These are phyloP conservation scores for Quercus berberidifolia DNA, from an alignment of 306 rosid genomes.

Conservation along the genomic window DNA sequence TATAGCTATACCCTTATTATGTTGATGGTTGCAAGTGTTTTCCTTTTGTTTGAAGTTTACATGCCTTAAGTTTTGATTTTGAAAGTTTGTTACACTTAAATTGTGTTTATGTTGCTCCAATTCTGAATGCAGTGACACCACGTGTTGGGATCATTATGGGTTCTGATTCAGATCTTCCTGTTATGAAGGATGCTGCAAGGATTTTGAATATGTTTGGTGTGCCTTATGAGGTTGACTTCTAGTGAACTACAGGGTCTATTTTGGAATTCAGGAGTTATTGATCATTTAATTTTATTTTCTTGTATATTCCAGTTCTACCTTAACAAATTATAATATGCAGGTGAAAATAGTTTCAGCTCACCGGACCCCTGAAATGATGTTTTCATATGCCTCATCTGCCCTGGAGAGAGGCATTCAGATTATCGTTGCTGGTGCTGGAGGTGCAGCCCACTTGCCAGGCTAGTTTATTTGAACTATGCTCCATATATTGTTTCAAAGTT, in stretches of 20 bases:
- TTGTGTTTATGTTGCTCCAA: slow-evolving; percentile 11
- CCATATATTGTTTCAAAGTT: not conserved
- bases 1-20: not conserved
- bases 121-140: slow-evolving; percentile 47
- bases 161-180: slow-evolving; percentile 91
- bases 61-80: not conserved
- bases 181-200: slow-evolving; percentile 87
- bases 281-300: no score
- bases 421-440: slow-evolving; percentile 97
- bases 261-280: not conserved
- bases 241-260: not conserved
- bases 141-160: slow-evolving; percentile 93
- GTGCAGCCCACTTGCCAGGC: slow-evolving; percentile 97
- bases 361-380: slow-evolving; percentile 85
- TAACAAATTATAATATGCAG: slow-evolving; percentile 33
- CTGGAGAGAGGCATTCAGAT: slow-evolving; percentile 63
- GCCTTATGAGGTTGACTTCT: slow-evolving; percentile 63
- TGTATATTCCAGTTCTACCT: not conserved
- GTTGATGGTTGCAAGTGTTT: not conserved
- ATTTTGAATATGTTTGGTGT: slow-evolving; percentile 65
- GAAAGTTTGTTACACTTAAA: not conserved
- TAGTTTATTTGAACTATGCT: slow-evolving; percentile 18
- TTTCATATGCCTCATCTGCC: slow-evolving; percentile 70
- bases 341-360: slow-evolving; percentile 89
- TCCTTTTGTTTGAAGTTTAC: not conserved